Evolutionary conservation across 139 green algal genomes (phyloP).

Genomic region (Coccomyxa sp.): DNA sequence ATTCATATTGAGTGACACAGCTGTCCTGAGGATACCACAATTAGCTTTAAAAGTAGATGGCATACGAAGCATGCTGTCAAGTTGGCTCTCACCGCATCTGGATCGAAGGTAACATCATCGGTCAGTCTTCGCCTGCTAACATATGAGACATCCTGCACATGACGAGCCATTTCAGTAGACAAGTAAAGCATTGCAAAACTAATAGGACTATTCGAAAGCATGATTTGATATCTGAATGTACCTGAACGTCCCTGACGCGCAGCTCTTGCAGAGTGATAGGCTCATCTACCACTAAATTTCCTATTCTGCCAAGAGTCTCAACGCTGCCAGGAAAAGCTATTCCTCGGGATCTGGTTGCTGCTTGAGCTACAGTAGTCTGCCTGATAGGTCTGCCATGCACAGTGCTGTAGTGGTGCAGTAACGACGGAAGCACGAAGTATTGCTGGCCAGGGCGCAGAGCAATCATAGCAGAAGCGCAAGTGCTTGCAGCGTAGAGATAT

Average conservation of each 20-base stretch:
- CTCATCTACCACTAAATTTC: not conserved
- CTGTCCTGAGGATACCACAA: not conserved
- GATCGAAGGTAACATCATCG: slow-evolving; percentile 57
- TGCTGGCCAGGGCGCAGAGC: no score
- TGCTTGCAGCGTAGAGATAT: no score
- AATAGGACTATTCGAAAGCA: not conserved
- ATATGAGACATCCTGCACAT: slow-evolving; percentile 52
- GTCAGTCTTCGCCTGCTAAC: slow-evolving; percentile 56
- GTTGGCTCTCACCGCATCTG: slow-evolving; percentile 47
- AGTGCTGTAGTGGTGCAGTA: no score
- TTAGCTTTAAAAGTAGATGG: not conserved
- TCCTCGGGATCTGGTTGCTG: no score
- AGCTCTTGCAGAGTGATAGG: not conserved
- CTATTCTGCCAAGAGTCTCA: no score
- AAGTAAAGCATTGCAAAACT: not conserved
- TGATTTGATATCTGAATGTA: not conserved
- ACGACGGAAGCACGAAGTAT: no score
- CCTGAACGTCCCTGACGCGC: not conserved
- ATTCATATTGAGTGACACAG: not conserved
- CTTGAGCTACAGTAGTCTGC: no score
- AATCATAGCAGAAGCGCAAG: no score
- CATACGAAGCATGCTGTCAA: not conserved
- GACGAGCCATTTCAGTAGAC: not conserved
- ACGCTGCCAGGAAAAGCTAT: no score
- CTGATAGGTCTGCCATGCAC: no score